A percentile compares a stretch with the other conserved stretches of the same genome.
phyloP scores from a whole-genome alignment of 805 yeast genomes.

The Sugiyamaella americana region DNA sequence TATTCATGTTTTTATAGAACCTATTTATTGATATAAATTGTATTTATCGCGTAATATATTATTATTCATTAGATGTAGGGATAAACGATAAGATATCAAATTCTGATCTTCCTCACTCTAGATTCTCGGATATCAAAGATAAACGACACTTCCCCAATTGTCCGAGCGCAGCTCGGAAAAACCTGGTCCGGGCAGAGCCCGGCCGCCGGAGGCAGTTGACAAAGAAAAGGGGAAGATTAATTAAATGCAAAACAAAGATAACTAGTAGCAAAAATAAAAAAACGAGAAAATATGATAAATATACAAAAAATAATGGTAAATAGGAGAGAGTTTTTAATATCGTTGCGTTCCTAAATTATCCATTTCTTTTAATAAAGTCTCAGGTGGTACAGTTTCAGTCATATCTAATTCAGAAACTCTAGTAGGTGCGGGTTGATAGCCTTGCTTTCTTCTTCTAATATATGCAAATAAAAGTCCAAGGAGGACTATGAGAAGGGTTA shows the following conservation, averaged over 20 bases:
- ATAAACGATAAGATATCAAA: not conserved
- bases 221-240: too few relatives aligned
- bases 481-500: slow-evolving; percentile 37
- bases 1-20: too few relatives aligned
- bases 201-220: too few relatives aligned
- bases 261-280: too few relatives aligned
- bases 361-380: slow-evolving; percentile 42
- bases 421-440: slow-evolving; percentile 43
- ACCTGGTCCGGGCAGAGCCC: too few relatives aligned
- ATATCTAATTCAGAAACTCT: slow-evolving; percentile 56
- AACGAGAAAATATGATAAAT: slow-evolving; percentile 1
- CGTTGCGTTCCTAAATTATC: slow-evolving; percentile 22
- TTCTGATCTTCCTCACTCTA: too few relatives aligned
- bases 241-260: not conserved
- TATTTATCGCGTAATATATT: too few relatives aligned
- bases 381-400: slow-evolving; percentile 60
- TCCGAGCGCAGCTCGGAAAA: too few relatives aligned
- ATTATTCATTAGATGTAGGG: not conserved
- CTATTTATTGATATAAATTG: too few relatives aligned
- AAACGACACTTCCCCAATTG: too few relatives aligned
- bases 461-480: slow-evolving; percentile 39
- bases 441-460: slow-evolving; percentile 36
- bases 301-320: slow-evolving; percentile 6
- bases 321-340: not conserved
- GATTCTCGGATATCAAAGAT: too few relatives aligned